Percentiles rank a stretch among this genome's conserved stretches.
These are phyloP conservation scores for Oryza punctata DNA, from an alignment of 176 grass and related monocot genomes.

Conservation along the genomic window DNA sequence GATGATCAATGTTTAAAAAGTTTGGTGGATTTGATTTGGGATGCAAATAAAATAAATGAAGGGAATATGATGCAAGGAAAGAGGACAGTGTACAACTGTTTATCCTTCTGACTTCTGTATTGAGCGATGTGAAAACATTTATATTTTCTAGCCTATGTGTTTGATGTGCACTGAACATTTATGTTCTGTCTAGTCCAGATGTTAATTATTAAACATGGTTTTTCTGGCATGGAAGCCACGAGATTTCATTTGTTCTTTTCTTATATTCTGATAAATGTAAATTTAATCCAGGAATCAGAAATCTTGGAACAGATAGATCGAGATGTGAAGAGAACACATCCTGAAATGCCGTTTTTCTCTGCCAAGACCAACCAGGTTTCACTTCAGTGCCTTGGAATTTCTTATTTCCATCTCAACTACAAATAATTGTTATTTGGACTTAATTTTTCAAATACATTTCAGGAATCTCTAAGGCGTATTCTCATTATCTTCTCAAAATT, in stretches of 20 bases:
- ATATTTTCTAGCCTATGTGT: not conserved
- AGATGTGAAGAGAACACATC: constrained; percentile 91
- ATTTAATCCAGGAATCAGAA: constrained; percentile 70
- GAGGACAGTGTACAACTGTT: constrained; percentile 10
- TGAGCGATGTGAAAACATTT: not conserved
- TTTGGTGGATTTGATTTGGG: not conserved
- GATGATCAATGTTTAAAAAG: not conserved
- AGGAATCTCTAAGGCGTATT: constrained; percentile 89
- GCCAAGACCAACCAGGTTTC: constrained; percentile 61
- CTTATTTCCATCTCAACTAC: constrained; percentile 4
- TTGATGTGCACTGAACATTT: constrained; percentile 12
- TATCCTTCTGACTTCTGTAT: not conserved
- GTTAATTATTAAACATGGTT: constrained; percentile 17
- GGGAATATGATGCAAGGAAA: not conserved
- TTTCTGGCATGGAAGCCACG: constrained; percentile 5
- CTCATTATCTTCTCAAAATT: constrained; percentile 94
- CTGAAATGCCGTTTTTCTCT: constrained; percentile 81
- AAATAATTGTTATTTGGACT: constrained; percentile 29
- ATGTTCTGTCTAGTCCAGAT: not conserved
- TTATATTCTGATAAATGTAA: not conserved
- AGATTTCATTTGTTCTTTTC: not conserved
- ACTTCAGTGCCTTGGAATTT: constrained; percentile 18
- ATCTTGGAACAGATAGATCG: constrained; percentile 90
- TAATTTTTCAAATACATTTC: constrained; percentile 39
- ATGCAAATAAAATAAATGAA: not conserved